Conservation (phyloP, 306 rosid species). For the Dalbergia cochinchinensis region DNA sequence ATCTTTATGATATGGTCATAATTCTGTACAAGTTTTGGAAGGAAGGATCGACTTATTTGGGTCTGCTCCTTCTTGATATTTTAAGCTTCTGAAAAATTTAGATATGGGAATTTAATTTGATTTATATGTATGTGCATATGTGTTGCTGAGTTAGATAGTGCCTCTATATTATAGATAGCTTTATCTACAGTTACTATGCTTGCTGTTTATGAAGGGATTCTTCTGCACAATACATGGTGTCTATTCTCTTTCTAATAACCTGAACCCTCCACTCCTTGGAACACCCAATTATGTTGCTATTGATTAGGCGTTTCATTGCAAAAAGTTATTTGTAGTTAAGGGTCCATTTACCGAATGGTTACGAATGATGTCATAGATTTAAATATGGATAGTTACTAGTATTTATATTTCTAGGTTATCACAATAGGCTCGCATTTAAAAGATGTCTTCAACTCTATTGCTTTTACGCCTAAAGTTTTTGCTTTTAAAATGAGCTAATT, state of each 20-base stretch:
- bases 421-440: neutral
- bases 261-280: neutral
- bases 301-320: neutral
- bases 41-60: constrained; percentile 23
- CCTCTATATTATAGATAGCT: neutral
- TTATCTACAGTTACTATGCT: neutral
- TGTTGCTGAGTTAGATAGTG: neutral
- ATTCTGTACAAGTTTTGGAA: neutral
- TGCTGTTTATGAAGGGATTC: constrained; percentile 1
- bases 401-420: constrained; percentile 25
- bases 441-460: neutral
- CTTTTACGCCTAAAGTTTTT: constrained; percentile 17
- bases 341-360: neutral
- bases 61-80: constrained; percentile 1
- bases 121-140: neutral
- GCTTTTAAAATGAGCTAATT: constrained; percentile 7
- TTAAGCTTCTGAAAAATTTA: constrained; percentile 21
- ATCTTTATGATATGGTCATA: constrained; percentile 4
- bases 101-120: neutral
- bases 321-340: constrained; percentile 5
- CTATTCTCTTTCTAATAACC: neutral
- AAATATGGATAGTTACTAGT: neutral
- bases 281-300: neutral
- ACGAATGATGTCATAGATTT: neutral
- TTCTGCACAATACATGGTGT: neutral